phyloP scores from a whole-genome alignment of 148 eudicot genomes.

The Rhododendron vialii region DNA sequence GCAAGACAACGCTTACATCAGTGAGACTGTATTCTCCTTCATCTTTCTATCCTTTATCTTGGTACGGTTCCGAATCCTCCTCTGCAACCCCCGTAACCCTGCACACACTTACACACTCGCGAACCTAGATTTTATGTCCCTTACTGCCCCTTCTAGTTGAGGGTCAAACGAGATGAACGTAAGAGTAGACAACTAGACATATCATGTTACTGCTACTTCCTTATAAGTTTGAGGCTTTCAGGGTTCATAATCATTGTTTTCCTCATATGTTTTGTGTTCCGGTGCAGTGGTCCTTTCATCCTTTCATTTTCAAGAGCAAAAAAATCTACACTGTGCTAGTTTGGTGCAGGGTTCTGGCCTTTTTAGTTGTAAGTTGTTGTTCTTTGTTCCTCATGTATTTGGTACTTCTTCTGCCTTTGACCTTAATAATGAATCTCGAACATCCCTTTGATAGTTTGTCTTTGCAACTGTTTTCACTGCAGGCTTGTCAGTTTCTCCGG shows the following conservation, averaged over 20 bases:
- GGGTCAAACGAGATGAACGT: neutral
- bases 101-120: neutral
- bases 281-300: conserved; percentile 98
- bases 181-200: neutral
- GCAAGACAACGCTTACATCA: conserved; percentile 76
- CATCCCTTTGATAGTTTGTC: conserved; percentile 1
- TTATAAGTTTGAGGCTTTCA: neutral
- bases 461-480: conserved; percentile 15
- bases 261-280: neutral
- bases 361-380: conserved; percentile 65
- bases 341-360: conserved; percentile 98
- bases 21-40: conserved; percentile 74
- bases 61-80: conserved; percentile 39
- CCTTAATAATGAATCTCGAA: neutral
- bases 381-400: neutral
- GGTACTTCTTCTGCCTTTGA: neutral
- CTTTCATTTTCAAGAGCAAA: conserved; percentile 89
- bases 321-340: conserved; percentile 89
- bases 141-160: neutral
- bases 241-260: neutral
- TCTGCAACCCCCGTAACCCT: neutral
- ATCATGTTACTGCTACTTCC: neutral
- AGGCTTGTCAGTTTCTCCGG: conserved; percentile 87
- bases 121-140: neutral
- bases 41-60: conserved; percentile 72